Base-by-base conservation (phyloP, 176 grass and related monocot genomes). In the Urochloa ruziziensis region DNA sequence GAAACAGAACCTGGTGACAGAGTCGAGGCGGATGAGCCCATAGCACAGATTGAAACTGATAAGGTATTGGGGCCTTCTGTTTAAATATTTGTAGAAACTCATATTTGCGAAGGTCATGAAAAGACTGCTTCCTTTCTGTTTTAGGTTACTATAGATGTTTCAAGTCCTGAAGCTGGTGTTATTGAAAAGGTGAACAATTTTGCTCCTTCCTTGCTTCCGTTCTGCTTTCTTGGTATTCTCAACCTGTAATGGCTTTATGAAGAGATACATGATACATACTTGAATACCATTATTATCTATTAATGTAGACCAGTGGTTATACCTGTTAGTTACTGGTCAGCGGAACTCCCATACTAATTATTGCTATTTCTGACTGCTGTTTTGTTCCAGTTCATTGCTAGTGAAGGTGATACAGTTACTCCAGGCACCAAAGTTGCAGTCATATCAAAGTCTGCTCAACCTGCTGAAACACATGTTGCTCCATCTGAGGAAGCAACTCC, bases 31-130 rank as follows among this genome's bases (percentile, higher is more conserved):
- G 96, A 99, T 57, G 96, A 99, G 75, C 80, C 87, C n/a, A 99
- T 99, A 85, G 96, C 91, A 16, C 96, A 99, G 88, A 88, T 99
- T 87, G 96, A 99, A 84, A 99, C 96, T 70, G 96, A 96, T 75
- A 99, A 99, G 91, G 93, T 95, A 82, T 49, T 59, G 0, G 32
- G 37, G 16, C 27, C 58, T 48, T 82, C 4, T 82, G 59, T 16
- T 82, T 79, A 16, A 81, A 39, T 69, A 28, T 42, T 5, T 77
- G 61, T 27, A 18, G 8, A 24, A 24, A 35, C 28, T 9, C 33
- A 44, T 46, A 59, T 76, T 74, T 36, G 34, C 5, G 43, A 72
- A 23, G 53, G 6, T 19, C 84, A 78, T 69, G 39, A 49, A 47
- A 76, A 76, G 23, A 1, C 27, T 5, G 11, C 0, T 73, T 65